These are phyloP conservation scores for Poterioochromonas sp. DNA, from an alignment of 352 stramenopile species.

Conservation along the genomic window DNA sequence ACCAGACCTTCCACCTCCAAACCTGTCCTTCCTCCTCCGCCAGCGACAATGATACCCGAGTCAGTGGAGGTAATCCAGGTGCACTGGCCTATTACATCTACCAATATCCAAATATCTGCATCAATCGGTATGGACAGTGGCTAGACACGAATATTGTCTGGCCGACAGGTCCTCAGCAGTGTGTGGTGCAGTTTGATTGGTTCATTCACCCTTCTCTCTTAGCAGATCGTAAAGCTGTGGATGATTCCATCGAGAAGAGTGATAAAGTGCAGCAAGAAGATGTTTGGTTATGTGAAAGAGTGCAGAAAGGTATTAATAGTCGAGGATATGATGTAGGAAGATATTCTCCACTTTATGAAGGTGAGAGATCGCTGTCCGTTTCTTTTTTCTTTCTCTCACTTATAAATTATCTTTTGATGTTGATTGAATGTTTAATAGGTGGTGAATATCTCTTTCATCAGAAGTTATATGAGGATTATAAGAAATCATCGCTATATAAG, in stretches of 20 bases:
- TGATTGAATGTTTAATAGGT: no score
- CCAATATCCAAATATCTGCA: constrained; percentile 9
- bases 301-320: not conserved
- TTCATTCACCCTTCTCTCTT: not conserved
- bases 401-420: no score
- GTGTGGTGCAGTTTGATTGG: constrained; percentile 2
- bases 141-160: constrained; percentile 15
- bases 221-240: not conserved
- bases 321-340: not conserved
- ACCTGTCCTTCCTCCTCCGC: not conserved
- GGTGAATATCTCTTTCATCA: not conserved
- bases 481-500: no score
- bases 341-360: not conserved
- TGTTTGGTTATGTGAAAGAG: constrained; percentile 7
- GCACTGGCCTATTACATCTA: not conserved
- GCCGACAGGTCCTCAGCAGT: not conserved
- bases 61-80: not conserved
- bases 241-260: not conserved
- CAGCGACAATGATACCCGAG: not conserved
- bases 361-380: no score
- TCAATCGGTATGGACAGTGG: constrained; percentile 11
- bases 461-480: not conserved
- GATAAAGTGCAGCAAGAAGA: constrained; percentile 4
- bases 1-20: not conserved
- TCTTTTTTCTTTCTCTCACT: no score